phyloP scores from a whole-genome alignment of 2,329 filamentous ascomycete species.

The Fusarium sulawesiense region DNA sequence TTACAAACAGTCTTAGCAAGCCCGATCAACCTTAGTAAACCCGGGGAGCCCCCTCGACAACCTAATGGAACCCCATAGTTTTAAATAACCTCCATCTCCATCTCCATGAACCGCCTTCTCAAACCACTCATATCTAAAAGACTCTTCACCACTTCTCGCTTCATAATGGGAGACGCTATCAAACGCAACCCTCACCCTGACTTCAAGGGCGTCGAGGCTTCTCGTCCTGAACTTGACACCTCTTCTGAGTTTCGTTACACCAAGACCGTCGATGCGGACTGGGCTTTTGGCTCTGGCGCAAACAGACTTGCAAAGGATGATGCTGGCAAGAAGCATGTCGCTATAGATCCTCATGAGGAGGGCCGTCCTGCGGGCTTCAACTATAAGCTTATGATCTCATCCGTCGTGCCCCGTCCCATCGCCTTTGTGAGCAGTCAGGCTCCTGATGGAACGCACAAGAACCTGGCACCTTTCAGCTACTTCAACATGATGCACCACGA shows the following conservation, averaged over 20 bases:
- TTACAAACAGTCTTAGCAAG: slow-evolving; percentile 28
- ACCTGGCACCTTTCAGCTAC: slow-evolving; percentile 90
- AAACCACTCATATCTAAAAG: slow-evolving; percentile 19
- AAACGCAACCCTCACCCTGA: slow-evolving; percentile 73
- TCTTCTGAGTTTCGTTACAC: slow-evolving; percentile 64
- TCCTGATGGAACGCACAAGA: slow-evolving; percentile 70
- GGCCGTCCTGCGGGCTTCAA: slow-evolving; percentile 77
- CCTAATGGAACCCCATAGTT: slow-evolving; percentile 1
- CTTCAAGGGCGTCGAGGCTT: slow-evolving; percentile 78
- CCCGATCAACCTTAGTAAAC: not conserved
- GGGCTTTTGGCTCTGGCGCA: slow-evolving; percentile 73
- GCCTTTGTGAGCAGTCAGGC: slow-evolving; percentile 69
- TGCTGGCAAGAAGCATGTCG: slow-evolving; percentile 67
- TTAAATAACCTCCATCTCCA: slow-evolving; percentile 15
- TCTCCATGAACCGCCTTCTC: not conserved
- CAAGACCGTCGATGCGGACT: slow-evolving; percentile 72
- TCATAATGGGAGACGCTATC: slow-evolving; percentile 48
- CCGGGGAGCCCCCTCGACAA: slow-evolving; percentile 6
- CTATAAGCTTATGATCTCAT: slow-evolving; percentile 92
- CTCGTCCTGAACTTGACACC: slow-evolving; percentile 70
- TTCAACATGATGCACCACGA: slow-evolving; percentile 87
- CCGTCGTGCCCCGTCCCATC: slow-evolving; percentile 85
- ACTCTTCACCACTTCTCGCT: slow-evolving; percentile 16
- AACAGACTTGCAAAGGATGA: slow-evolving; percentile 59
- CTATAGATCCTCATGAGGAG: slow-evolving; percentile 83